Evolutionary conservation across 2,329 filamentous ascomycete species (phyloP).

Genomic region (Colletotrichum sp.): DNA sequence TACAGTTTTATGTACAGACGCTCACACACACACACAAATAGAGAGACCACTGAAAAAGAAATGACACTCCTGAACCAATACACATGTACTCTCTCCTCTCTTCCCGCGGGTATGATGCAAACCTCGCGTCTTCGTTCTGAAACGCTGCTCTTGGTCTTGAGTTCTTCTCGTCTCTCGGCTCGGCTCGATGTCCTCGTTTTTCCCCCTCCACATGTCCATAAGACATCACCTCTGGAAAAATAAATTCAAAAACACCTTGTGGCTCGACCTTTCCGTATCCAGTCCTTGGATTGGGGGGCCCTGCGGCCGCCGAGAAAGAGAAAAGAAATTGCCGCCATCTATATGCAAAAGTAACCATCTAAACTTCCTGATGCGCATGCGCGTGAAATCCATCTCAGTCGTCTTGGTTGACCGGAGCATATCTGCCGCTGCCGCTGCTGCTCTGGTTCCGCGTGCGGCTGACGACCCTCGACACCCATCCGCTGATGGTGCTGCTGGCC

Average conservation of each 20-base stretch:
- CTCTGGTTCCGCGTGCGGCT: slow-evolving; percentile 43
- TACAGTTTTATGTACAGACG: slow-evolving; percentile 4
- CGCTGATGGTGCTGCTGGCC: slow-evolving; percentile 48
- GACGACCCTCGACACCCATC: slow-evolving; percentile 52
- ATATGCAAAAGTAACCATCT: slow-evolving; percentile 38
- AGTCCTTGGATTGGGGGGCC: neutral
- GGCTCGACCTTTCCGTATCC: slow-evolving; percentile 7
- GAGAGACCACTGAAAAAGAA: neutral
- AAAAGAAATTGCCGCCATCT: slow-evolving; percentile 32
- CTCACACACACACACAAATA: neutral
- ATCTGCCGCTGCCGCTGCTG: slow-evolving; percentile 36
- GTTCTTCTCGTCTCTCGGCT: neutral
- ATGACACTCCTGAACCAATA: neutral
- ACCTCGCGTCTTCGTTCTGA: neutral
- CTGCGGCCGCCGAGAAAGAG: neutral
- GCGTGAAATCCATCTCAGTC: slow-evolving; percentile 25
- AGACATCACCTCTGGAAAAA: neutral
- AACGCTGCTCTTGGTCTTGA: neutral
- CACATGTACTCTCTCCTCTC: neutral
- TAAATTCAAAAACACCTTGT: neutral
- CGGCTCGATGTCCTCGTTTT: neutral
- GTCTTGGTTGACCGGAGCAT: slow-evolving; percentile 48
- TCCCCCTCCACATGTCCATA: neutral
- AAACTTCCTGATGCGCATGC: slow-evolving; percentile 3
- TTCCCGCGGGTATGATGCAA: neutral